Base-by-base conservation (phyloP, 2,329 filamentous ascomycete genomes). In the Xylariomycetidae sp. region DNA sequence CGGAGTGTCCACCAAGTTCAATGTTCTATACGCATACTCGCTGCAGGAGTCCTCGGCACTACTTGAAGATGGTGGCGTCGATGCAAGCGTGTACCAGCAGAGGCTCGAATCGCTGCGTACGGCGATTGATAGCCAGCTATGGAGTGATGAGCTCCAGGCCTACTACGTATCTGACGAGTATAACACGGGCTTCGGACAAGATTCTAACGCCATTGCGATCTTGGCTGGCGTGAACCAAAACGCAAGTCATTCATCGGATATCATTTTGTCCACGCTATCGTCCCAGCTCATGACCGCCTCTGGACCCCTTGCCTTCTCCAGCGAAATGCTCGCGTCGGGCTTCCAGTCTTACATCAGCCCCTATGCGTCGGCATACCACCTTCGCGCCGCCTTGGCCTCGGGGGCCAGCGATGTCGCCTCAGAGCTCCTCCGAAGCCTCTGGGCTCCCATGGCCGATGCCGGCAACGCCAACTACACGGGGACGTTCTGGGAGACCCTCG, bases 131-230 rank as follows among this genome's bases (percentile, higher is more conserved):
- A 36, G 28, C 3, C 25, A 45, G 16, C 40, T 58, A 23, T 53
- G 52, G 53, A 48, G 40, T 33, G 33, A 48, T 5, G 30, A 43
- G 3, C 38, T 56, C 7, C 36, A 41, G 8, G 50, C 49, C 6
- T 58, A 54, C 37, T 27, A 33, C 25, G 19, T 59, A 4, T 57
- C 53, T 3, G 42, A 48, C 2, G 20, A 4, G 3, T 11, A 49
- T 3, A 23, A 13, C 5, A 33, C 29, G 10, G 51, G 45, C 5
- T 55, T 53, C 20, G 47, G 45, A 4, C 54, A 59, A 26, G 56
- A 58, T 26, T 41, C 54, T 12, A 57, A 59, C 30, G 54, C 56
- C 0, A 27, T 56, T 12, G 55, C 57, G 5, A 53, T 59, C n/a
- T 37, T 59, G 11, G 50, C 57, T 3, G 43, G 49, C 12, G 48